Evolutionary conservation across 2,329 filamentous ascomycete species (phyloP).

Genomic region (Cytospora paraplurivora): DNA sequence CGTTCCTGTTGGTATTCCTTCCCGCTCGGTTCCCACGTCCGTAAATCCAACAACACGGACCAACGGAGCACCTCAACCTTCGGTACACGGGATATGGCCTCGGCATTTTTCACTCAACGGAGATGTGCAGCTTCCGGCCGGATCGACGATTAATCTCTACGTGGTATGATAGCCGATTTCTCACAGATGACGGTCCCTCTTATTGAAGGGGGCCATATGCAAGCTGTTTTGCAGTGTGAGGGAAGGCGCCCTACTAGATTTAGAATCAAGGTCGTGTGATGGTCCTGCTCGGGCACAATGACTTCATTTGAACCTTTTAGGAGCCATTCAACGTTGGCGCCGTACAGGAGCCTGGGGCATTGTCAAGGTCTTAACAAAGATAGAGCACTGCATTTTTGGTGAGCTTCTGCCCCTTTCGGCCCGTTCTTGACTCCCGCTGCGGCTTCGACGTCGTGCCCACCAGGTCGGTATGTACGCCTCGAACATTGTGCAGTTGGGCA

Average conservation of each 20-base stretch:
- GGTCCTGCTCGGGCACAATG: neutral
- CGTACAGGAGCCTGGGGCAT: constrained; percentile 2
- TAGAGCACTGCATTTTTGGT: constrained; percentile 2
- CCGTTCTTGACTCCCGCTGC: constrained; percentile 6
- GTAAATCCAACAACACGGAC: constrained; percentile 7
- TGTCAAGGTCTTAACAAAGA: constrained; percentile 13
- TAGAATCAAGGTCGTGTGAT: neutral
- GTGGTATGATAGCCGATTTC: neutral
- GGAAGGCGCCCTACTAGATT: no score
- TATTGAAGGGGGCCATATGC: no score
- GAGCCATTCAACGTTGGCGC: neutral
- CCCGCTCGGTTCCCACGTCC: constrained; percentile 8
- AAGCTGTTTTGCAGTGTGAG: no score
- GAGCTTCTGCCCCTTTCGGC: constrained; percentile 18
- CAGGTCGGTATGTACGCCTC: constrained; percentile 2
- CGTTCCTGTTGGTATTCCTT: constrained; percentile 7
- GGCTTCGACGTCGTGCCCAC: constrained; percentile 11
- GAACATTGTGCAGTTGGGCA: neutral
- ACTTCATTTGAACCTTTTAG: neutral
- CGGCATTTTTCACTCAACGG: neutral
- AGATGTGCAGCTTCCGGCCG: constrained; percentile 3
- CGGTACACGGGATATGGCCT: neutral
- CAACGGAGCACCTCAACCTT: neutral
- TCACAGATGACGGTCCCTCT: neutral
- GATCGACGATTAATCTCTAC: neutral